Base-by-base conservation (phyloP, 1,284 basidiomycete genomes). In the Ganoderma sp. region DNA sequence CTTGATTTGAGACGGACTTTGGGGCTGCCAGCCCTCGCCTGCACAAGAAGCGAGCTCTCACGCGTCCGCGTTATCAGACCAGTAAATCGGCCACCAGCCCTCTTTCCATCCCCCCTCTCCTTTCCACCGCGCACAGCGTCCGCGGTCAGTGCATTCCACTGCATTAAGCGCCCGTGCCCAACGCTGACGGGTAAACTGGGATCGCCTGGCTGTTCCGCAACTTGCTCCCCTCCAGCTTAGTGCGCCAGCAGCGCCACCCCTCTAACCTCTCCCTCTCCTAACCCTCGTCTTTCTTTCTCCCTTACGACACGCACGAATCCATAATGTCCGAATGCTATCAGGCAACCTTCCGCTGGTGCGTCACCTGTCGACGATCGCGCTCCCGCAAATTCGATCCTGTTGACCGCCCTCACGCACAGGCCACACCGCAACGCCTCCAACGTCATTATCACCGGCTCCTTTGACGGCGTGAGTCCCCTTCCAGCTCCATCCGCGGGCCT, bases 391-490 rank as follows among this genome's bases (percentile, higher is more conserved):
- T 48, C 34, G 50, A 15, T 54, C 61, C n/a, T 48, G n/a, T 19
- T 52, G 37, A 43, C n/a, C 28, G 59, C 60, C 22, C 25, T 32
- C 25, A 5, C 15, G 67, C 64, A 34, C 48, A 67, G 89, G 89
- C 90, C 91, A 37, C 82, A 86, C 70, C 69, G 81, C 42, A 83
- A 84, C 67, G 86, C 90, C 62, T 81, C 78, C 61, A 79, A 83
- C 67, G 91, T 93, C 67, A 85, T 92, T 72, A 85, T 91, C 68
- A 92, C 91, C 22, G 92, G 92, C 63, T 85, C 88, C 42, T 94
- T 94, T 77, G 92, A 94, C 83, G 81, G 90, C 79, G 92, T 92
- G 77, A 76, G 89, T 79, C 52, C 22, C 37, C 22, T 61, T 60
- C 39, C 22, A 25, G 22, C 22, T 42, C 39, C 41, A 45, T 32